Conservation (phyloP, 1,284 basidiomycete species). For the Cryptococcus floricola region DNA sequence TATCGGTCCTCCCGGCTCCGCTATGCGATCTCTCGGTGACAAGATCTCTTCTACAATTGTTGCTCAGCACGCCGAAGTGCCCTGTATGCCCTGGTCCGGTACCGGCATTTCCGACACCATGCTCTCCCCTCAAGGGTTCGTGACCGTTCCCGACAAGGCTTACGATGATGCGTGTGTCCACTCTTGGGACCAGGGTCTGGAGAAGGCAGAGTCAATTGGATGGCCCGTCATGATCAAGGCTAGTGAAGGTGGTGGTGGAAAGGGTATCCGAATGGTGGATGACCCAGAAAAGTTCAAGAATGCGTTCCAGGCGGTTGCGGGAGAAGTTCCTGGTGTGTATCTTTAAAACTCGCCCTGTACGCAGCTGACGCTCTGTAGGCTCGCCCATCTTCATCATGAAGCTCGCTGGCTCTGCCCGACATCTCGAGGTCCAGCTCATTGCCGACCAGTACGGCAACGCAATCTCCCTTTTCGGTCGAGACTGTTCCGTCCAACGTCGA, state of each 20-base stretch:
- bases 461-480: constrained; percentile 97
- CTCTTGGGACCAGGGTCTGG: constrained; percentile 81
- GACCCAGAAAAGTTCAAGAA: constrained; percentile 83
- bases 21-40: constrained; percentile 98
- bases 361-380: constrained; percentile 54
- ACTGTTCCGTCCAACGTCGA: constrained; percentile 98
- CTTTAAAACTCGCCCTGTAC: not conserved
- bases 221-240: constrained; percentile 99
- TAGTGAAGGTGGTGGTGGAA: constrained; percentile 97
- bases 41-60: constrained; percentile 99
- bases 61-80: constrained; percentile 94
- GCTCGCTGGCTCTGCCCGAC: constrained; percentile 93
- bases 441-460: constrained; percentile 99
- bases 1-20: constrained; percentile 97
- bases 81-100: constrained; percentile 99
- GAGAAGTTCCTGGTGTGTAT: constrained; percentile 86
- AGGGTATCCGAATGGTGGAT: constrained; percentile 94
- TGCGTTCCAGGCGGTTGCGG: constrained; percentile 85
- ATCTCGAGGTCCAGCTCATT: constrained; percentile 96
- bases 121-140: constrained; percentile 82
- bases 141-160: constrained; percentile 87
- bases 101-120: constrained; percentile 87
- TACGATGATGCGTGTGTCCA: constrained; percentile 89
- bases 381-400: constrained; percentile 99
- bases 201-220: constrained; percentile 81